Conservation (phyloP, 1,284 basidiomycete species). For the Heimioporus retisporus region DNA sequence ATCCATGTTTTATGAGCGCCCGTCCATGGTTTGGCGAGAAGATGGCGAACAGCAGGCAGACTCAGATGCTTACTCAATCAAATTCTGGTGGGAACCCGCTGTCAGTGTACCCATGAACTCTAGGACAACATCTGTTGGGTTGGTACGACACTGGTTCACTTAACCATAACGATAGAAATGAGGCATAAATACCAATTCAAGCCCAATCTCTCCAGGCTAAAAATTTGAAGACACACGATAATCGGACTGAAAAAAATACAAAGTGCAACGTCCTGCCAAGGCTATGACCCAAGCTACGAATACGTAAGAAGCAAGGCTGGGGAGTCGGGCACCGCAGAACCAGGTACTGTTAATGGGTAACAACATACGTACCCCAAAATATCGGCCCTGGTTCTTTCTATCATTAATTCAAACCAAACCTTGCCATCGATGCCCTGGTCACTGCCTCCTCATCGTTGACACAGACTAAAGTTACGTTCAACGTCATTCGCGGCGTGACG, state of each 20-base stretch:
- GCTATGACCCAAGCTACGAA: no score
- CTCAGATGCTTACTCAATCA: not conserved
- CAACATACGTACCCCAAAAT: not conserved
- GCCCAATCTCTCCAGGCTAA: not conserved
- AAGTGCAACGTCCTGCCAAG: not conserved
- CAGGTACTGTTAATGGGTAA: not conserved
- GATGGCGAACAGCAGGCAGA: no score
- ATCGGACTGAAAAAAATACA: not conserved
- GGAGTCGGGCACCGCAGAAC: not conserved
- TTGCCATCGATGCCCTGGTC: not conserved
- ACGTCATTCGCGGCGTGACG: no score
- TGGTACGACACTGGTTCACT: no score
- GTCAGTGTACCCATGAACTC: no score
- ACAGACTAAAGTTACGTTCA: no score
- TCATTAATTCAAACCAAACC: not conserved
- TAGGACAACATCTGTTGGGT: no score
- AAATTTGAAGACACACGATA: not conserved
- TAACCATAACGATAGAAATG: no score
- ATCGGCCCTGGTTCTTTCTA: not conserved
- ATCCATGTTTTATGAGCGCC: no score
- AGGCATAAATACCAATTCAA: not conserved
- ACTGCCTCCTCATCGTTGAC: no score
- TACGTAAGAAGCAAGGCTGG: not conserved
- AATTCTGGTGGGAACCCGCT: not conserved
- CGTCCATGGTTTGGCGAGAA: no score